These are phyloP conservation scores for Entomortierella chlamydospora DNA, from an alignment of 192 early-diverging fungal genomes.

Conservation along the genomic window DNA sequence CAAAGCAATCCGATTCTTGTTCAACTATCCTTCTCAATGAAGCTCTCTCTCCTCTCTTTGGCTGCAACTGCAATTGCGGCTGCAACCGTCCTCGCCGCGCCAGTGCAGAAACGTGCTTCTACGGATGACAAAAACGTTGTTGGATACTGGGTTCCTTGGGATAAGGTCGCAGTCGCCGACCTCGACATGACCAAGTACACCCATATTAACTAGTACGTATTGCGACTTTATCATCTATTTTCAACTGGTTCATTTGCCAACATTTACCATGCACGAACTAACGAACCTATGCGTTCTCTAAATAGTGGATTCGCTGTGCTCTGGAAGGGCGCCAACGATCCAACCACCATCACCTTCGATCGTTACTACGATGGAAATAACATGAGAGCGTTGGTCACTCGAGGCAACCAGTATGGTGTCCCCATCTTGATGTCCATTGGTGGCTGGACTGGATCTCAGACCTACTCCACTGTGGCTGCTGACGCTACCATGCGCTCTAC, in stretches of 20 bases:
- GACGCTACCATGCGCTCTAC: constrained; percentile 56
- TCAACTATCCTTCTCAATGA: constrained; percentile 7
- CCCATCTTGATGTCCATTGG: constrained; percentile 70
- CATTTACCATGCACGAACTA: background rate
- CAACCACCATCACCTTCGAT: constrained; percentile 27
- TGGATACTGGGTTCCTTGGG: constrained; percentile 52
- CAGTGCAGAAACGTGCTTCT: constrained; percentile 23
- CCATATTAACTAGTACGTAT: constrained; percentile 48
- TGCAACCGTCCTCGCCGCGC: constrained; percentile 7
- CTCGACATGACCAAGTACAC: constrained; percentile 48
- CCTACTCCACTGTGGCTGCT: constrained; percentile 66
- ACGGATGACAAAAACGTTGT: constrained; percentile 22
- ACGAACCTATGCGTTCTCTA: too few relatives aligned
- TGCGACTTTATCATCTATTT: background rate
- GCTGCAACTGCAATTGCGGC: constrained; percentile 12
- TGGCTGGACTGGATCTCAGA: constrained; percentile 81
- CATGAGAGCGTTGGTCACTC: constrained; percentile 19
- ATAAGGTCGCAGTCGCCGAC: constrained; percentile 20
- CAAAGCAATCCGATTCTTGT: background rate
- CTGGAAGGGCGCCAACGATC: constrained; percentile 19
- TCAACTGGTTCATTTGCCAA: background rate
- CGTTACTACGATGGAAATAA: constrained; percentile 41
- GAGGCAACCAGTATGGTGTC: constrained; percentile 29
- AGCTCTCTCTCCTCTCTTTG: constrained; percentile 20
- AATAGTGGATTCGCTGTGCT: constrained; percentile 32